Base-by-base conservation (phyloP, 2,329 filamentous ascomycete genomes). In the Arthrobotrys conoides region DNA sequence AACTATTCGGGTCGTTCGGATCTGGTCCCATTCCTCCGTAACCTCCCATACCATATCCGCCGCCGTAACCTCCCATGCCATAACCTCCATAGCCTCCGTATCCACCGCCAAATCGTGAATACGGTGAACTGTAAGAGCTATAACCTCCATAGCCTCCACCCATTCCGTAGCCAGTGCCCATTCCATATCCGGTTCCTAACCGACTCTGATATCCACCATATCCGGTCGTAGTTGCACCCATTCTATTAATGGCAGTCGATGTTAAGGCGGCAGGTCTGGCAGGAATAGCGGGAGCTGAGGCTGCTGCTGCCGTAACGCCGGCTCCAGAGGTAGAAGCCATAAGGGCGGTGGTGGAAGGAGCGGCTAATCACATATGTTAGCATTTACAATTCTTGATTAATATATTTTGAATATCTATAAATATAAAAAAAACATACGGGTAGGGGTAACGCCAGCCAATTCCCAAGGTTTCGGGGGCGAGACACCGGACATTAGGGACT, bases 381-480 rank as follows among this genome's bases (percentile, higher is more conserved):
- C 30, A 76, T 61, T 48, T 18, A 48, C 57, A 57, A 5, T 27
- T 48, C 27, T 20, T 24, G 49, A 27, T 18, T 51, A 9, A 24
- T 51, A 51, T 24, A 14, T 14, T 18, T 30, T 59, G 27, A 68
- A 44, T 80, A 61, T 71, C 59, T 49, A 30, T 55, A n/a, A 14
- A 41, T 41, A 16, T 10, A 67, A 46, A 30, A 53, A 41, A 36
- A 79, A 86, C 87, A 83, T 86, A 90, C 88, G 85, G 83, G 87
- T 83, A 81, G 86, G 83, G 81, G 87, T 87, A 80, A 89, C 89
- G 85, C 91, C 92, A 81, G 91, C 89, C 85, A 91, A 90, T 86
- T 99, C 96, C 96, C 96, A 99, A 57, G 96, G 96, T 86, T 99
- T 99, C 71, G 96, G 96, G 83, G 96, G 96, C 85, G 95, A 97